phyloP scores from a whole-genome alignment of 2,329 filamentous ascomycete species.

The Pleomassaria siparia region DNA sequence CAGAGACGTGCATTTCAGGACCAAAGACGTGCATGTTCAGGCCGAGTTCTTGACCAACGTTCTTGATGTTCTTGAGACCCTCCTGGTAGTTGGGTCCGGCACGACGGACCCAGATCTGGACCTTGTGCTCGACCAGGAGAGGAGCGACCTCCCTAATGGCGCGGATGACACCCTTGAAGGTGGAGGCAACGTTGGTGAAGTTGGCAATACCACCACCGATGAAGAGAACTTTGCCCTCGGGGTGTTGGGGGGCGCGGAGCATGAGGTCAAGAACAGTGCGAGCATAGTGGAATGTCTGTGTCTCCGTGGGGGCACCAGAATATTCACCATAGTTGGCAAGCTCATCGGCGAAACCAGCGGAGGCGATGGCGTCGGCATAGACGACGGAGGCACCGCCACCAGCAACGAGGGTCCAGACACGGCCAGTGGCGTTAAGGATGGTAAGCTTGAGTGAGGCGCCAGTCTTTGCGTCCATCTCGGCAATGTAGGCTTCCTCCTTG shows the following conservation, averaged over 20 bases:
- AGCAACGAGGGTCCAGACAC: constrained; percentile 97
- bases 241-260: constrained; percentile 81
- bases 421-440: constrained; percentile 85
- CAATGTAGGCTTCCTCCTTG: constrained; percentile 99
- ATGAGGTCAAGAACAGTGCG: constrained; percentile 96
- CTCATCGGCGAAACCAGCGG: constrained; percentile 90
- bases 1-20: constrained; percentile 84
- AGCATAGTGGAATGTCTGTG: constrained; percentile 98
- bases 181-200: constrained; percentile 99
- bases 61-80: constrained; percentile 99
- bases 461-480: constrained; percentile 98
- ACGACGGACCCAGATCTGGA: constrained; percentile 92
- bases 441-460: constrained; percentile 98
- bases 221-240: constrained; percentile 97
- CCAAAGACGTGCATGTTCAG: constrained; percentile 92
- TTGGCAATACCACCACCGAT: constrained; percentile 99
- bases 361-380: constrained; percentile 98
- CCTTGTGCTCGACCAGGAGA: constrained; percentile 90
- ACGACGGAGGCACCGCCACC: constrained; percentile 99
- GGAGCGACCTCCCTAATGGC: constrained; percentile 88
- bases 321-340: constrained; percentile 99
- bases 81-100: constrained; percentile 99
- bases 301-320: constrained; percentile 97
- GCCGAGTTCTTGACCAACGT: constrained; percentile 88
- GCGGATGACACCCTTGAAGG: constrained; percentile 99